Percentiles rank a stretch among this genome's conserved stretches.
phyloP scores from a whole-genome alignment of 345 rosid genomes.

The Moringa oleifera region DNA sequence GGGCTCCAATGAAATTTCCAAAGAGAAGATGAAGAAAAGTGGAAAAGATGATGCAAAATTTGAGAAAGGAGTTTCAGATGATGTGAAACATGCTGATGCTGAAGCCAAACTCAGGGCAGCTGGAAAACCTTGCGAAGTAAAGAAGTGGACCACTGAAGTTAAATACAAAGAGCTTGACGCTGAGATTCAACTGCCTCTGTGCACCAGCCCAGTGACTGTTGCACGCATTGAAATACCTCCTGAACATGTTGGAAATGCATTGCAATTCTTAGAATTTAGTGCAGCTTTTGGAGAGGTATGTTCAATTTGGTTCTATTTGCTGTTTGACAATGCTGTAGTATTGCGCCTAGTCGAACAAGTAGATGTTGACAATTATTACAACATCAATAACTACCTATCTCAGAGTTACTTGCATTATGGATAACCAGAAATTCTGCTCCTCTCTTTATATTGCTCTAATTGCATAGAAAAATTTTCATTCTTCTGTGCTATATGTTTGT shows the following conservation, averaged over 20 bases:
- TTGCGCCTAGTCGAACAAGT: neutral
- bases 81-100: conserved; percentile 11
- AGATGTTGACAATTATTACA: neutral
- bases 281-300: conserved; percentile 71
- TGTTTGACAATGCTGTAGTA: neutral
- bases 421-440: too few species aligned
- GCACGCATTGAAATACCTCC: conserved; percentile 56
- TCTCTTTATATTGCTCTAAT: neutral
- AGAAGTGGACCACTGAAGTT: conserved; percentile 8
- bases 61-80: conserved; percentile 9
- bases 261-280: conserved; percentile 84
- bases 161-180: conserved; percentile 23
- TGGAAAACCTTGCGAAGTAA: conserved; percentile 1
- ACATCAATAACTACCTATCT: neutral
- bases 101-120: conserved; percentile 10
- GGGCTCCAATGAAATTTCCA: neutral
- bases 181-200: conserved; percentile 47
- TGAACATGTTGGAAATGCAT: conserved; percentile 53
- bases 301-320: conserved; percentile 1
- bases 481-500: too few species aligned
- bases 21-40: neutral
- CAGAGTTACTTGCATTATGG: neutral
- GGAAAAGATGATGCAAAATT: neutral
- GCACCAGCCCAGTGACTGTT: conserved; percentile 38
- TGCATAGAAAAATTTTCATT: neutral